Evolutionary conservation across 192 early-diverging fungal genomes (phyloP).

Genomic region (Backusella westeae): DNA sequence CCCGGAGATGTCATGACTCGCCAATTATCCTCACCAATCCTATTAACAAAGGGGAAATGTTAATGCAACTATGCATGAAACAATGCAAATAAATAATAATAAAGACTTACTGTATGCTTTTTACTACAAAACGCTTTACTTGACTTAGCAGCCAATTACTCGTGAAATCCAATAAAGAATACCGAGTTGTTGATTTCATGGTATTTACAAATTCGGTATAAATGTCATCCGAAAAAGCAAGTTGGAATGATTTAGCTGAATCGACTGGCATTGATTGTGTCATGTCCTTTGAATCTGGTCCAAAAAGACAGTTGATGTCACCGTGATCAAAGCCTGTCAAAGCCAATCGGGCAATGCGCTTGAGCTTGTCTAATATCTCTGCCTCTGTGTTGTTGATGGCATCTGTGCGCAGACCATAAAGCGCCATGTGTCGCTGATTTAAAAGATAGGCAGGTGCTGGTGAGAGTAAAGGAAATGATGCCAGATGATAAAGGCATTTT

Average conservation of each 20-base stretch:
- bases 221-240: constrained; percentile 31
- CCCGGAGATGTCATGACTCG: constrained; percentile 76
- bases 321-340: constrained; percentile 20
- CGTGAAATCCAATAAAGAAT: constrained; percentile 42
- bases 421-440: constrained; percentile 47
- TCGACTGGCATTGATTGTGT: constrained; percentile 40
- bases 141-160: constrained; percentile 45
- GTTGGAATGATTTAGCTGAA: constrained; percentile 26
- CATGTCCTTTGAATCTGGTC: constrained; percentile 33
- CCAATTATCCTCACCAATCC: constrained; percentile 73
- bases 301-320: constrained; percentile 15
- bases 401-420: constrained; percentile 19
- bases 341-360: constrained; percentile 9
- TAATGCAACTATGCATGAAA: too few species aligned
- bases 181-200: constrained; percentile 45
- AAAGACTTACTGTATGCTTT: constrained; percentile 36
- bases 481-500: constrained; percentile 45
- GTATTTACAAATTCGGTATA: constrained; percentile 30
- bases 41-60: neutral
- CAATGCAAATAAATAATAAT: neutral
- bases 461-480: constrained; percentile 43
- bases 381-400: constrained; percentile 15
- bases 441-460: constrained; percentile 36
- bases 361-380: constrained; percentile 8
- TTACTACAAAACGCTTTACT: constrained; percentile 48